These are phyloP conservation scores for Cytospora piceae DNA, from an alignment of 2,329 filamentous ascomycete genomes.

Conservation along the genomic window DNA sequence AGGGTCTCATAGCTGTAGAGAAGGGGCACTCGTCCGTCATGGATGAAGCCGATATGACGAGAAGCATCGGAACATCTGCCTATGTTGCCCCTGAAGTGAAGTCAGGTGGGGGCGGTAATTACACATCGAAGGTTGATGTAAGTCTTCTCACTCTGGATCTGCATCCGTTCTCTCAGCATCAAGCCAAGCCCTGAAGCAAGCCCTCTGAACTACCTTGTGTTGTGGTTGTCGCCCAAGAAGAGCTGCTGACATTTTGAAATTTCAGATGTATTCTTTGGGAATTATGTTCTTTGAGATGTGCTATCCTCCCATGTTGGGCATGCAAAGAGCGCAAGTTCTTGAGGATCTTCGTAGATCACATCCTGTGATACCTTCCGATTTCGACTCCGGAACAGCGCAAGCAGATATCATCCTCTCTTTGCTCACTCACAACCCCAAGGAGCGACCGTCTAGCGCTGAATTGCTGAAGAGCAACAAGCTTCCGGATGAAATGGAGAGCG, in stretches of 20 bases:
- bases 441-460: conserved; percentile 80
- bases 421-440: conserved; percentile 79
- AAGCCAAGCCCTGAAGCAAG: background rate
- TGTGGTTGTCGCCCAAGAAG: background rate
- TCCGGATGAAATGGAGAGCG: conserved; percentile 89
- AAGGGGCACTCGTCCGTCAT: conserved; percentile 48
- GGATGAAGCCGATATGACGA: conserved; percentile 68
- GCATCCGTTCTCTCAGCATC: background rate
- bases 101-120: conserved; percentile 73
- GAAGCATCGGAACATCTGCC: conserved; percentile 76
- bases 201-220: background rate
- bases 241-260: conserved; percentile 27
- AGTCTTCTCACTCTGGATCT: conserved; percentile 40
- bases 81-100: conserved; percentile 94
- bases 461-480: conserved; percentile 84
- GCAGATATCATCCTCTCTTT: conserved; percentile 78
- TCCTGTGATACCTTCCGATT: conserved; percentile 73
- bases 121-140: conserved; percentile 91
- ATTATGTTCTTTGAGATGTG: conserved; percentile 99
- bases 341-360: conserved; percentile 69
- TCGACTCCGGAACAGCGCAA: conserved; percentile 73
- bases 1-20: conserved; percentile 73
- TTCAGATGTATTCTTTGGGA: conserved; percentile 89
- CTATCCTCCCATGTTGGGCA: conserved; percentile 64
- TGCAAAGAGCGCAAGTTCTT: conserved; percentile 68